Percentiles rank a stretch among this genome's conserved stretches.
Evolutionary conservation across 768 basidiomycete genomes (phyloP).

Genomic region (Agaricus subrufescens): DNA sequence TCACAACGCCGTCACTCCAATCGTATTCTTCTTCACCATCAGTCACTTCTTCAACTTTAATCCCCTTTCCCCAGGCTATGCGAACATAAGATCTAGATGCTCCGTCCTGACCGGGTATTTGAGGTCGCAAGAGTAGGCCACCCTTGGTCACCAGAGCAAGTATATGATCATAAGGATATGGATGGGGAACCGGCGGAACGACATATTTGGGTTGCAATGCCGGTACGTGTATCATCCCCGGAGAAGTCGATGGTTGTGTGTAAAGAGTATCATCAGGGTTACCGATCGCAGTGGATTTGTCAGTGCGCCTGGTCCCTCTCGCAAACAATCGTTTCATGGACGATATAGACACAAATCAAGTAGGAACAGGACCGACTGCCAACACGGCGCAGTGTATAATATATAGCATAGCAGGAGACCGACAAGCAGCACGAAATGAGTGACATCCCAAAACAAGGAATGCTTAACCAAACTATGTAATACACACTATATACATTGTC

Average conservation of each 20-base stretch:
- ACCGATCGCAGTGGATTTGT: background rate
- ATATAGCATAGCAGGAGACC: background rate
- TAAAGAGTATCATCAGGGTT: background rate
- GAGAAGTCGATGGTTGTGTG: background rate
- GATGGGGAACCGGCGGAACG: constrained; percentile 70
- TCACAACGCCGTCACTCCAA: constrained; percentile 54
- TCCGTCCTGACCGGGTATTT: constrained; percentile 25
- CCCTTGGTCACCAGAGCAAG: constrained; percentile 52
- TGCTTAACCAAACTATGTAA: constrained; percentile 5
- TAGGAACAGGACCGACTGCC: background rate
- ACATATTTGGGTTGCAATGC: constrained; percentile 59
- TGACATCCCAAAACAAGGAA: constrained; percentile 4
- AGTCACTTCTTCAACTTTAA: constrained; percentile 47
- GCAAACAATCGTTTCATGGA: constrained; percentile 41
- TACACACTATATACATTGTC: constrained; percentile 3
- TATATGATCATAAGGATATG: constrained; percentile 66
- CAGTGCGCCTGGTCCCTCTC: constrained; percentile 26
- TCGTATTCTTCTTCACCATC: constrained; percentile 31
- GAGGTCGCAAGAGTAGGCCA: constrained; percentile 67
- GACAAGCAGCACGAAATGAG: background rate
- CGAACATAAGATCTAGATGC: constrained; percentile 19
- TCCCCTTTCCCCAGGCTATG: constrained; percentile 56
- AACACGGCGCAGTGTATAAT: background rate
- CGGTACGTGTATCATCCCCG: constrained; percentile 11
- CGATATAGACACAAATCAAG: background rate